These are phyloP conservation scores for Plantago ovata DNA, from an alignment of 257 asterid genomes.

Conservation along the genomic window DNA sequence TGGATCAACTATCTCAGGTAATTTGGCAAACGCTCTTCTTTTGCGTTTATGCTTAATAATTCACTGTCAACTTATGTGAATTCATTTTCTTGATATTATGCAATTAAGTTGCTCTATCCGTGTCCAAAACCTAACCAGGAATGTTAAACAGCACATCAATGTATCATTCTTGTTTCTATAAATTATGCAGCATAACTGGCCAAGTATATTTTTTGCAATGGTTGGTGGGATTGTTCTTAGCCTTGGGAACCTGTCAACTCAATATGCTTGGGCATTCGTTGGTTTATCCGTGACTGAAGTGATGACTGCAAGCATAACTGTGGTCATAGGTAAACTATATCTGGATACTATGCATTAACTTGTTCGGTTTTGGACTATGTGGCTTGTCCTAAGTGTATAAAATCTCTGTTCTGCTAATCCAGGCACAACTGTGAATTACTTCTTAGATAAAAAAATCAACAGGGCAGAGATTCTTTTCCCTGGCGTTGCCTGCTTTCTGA, in stretches of 20 bases:
- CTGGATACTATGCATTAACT: neutral
- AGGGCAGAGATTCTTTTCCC: conserved; percentile 90
- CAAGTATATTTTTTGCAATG: conserved; percentile 83
- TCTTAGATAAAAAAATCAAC: conserved; percentile 81
- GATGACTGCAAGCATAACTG: conserved; percentile 79
- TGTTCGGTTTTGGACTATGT: neutral
- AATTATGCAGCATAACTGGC: conserved; percentile 67
- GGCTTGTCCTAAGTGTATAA: neutral
- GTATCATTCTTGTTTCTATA: neutral
- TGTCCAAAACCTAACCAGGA: no score
- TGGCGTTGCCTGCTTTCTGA: conserved; percentile 84
- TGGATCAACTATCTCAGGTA: conserved; percentile 80
- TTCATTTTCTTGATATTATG: no score
- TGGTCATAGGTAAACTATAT: conserved; percentile 69
- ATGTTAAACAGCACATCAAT: no score
- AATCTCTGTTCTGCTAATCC: conserved; percentile 14
- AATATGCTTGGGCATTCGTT: conserved; percentile 92
- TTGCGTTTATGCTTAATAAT: no score
- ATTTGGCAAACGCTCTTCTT: no score
- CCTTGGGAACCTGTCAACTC: conserved; percentile 85
- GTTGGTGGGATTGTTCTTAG: conserved; percentile 86
- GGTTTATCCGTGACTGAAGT: conserved; percentile 94
- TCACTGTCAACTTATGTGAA: no score
- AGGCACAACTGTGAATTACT: conserved; percentile 92
- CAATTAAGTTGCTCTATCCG: no score